These are phyloP conservation scores for Pleomassaria siparia DNA, from an alignment of 2,329 filamentous ascomycete species.

Conservation along the genomic window DNA sequence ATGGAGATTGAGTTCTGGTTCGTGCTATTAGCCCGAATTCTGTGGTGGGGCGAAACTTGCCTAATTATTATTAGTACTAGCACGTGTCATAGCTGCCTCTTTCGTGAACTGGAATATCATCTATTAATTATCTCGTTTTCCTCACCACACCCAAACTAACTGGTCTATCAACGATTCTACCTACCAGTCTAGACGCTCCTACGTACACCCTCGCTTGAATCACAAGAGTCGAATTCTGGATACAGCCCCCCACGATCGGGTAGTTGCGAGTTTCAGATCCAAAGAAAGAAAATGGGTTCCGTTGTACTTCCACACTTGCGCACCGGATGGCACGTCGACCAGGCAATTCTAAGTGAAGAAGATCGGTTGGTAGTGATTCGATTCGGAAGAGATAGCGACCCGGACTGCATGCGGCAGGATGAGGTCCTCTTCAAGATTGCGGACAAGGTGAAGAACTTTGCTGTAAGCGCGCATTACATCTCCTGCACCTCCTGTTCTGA, in stretches of 20 bases:
- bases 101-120: no score
- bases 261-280: background rate
- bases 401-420: constrained; percentile 81
- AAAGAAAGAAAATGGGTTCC: constrained; percentile 64
- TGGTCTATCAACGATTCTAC: no score
- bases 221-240: no score
- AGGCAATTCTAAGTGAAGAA: constrained; percentile 77
- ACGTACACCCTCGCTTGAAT: no score
- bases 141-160: no score
- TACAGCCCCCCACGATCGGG: background rate
- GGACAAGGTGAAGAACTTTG: constrained; percentile 90
- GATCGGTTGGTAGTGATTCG: constrained; percentile 92
- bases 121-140: no score
- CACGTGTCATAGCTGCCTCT: no score
- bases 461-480: constrained; percentile 34
- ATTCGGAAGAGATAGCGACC: constrained; percentile 84
- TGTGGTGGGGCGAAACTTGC: no score
- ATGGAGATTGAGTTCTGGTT: no score
- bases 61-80: no score
- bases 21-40: no score
- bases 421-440: constrained; percentile 95
- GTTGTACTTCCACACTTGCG: constrained; percentile 88
- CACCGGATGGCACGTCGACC: constrained; percentile 97
- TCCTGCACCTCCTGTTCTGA: background rate
- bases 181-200: background rate